These are phyloP conservation scores for Dendrobium huoshanense DNA, from an alignment of 106 monocot species.

Conservation along the genomic window DNA sequence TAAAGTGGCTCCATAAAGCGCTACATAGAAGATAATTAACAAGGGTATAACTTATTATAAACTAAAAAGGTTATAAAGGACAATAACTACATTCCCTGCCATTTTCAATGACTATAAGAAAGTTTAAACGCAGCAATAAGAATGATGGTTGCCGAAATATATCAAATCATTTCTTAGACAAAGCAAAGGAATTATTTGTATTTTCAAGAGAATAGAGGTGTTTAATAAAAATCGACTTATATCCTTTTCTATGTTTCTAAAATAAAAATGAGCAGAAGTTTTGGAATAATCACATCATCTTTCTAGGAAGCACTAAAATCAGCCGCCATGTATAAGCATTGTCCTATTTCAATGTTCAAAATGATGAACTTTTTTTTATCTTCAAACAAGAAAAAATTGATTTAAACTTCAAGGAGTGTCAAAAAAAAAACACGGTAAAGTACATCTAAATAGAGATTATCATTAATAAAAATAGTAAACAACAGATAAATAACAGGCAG, in stretches of 20 bases:
- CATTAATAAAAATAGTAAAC: background rate
- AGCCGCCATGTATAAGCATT: background rate
- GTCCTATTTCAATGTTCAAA: background rate
- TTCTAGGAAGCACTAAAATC: background rate
- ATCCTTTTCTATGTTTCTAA: background rate
- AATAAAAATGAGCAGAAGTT: background rate
- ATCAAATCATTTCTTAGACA: background rate
- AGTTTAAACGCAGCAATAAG: background rate
- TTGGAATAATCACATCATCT: background rate
- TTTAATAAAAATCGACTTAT: background rate
- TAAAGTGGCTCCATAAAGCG: background rate
- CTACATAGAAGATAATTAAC: background rate
- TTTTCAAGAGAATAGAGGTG: background rate
- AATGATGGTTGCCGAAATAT: background rate
- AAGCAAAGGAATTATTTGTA: background rate
- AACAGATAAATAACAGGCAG: background rate
- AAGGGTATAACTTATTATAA: background rate
- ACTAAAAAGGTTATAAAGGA: background rate
- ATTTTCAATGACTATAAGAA: background rate
- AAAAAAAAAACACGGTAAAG: background rate
- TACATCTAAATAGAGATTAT: background rate
- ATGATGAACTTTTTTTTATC: background rate
- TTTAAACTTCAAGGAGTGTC: too few relatives aligned
- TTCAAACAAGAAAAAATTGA: background rate
- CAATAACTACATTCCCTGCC: background rate